Evolutionary conservation across 257 asterid species (phyloP).

Genomic region (Mentha longifolia): DNA sequence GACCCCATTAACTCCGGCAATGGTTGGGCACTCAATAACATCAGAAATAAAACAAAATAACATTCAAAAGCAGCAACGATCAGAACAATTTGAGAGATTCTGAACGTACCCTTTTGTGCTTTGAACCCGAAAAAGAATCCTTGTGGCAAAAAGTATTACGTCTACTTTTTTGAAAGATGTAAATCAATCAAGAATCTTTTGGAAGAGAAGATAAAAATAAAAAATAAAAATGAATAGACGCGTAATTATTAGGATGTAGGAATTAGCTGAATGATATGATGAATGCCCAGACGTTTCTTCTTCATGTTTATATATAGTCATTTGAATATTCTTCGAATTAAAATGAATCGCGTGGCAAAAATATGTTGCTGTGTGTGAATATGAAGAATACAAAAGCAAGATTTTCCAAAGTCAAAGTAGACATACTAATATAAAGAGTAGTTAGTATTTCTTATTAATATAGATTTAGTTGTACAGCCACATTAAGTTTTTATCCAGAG

Average conservation of each 20-base stretch:
- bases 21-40: conserved; percentile 49
- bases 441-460: no score
- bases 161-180: conserved; percentile 11
- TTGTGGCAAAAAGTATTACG: conserved; percentile 35
- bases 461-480: no score
- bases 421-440: no score
- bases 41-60: conserved; percentile 19
- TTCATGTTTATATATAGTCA: conserved; percentile 7
- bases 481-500: no score
- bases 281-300: conserved; percentile 31
- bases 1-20: conserved; percentile 40
- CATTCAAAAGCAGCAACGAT: conserved; percentile 19
- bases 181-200: conserved; percentile 34
- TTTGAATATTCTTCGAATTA: conserved; percentile 3
- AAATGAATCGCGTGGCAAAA: conserved; percentile 31
- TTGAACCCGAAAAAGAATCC: conserved; percentile 41
- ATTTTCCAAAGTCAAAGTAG: conserved; percentile 38
- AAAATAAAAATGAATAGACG: neutral
- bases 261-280: conserved; percentile 25
- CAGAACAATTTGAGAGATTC: conserved; percentile 33
- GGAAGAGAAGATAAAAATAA: neutral
- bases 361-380: conserved; percentile 23
- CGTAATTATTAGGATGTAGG: conserved; percentile 33
- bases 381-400: conserved; percentile 10
- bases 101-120: conserved; percentile 32